Evolutionary conservation across 345 rosid genomes (phyloP), one percentile per base, ranked within the genome.

Genomic region (Brassica juncea): DNA sequence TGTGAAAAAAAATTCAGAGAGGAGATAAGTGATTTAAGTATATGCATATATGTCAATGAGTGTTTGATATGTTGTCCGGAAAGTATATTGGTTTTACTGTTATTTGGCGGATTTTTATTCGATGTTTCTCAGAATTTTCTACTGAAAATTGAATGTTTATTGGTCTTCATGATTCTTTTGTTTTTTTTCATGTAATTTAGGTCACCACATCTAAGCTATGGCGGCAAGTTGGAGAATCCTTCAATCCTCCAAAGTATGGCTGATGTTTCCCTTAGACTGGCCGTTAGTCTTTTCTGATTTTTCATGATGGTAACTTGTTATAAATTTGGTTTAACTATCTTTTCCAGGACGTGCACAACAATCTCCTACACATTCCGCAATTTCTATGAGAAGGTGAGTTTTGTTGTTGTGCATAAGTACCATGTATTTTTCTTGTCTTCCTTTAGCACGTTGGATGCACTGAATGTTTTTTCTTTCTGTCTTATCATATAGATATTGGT

Each of bases 211-310:
- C 87, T 49, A 91, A 90, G 82, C 83, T 86, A 71, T 92, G 98
- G 98, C 87, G 95, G 84, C 92, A 89, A 85, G 91, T 93, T 34
- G 98, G 98, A 80, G 97, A 93, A 80, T 88, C 97, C 70, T 93
- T 93, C 86, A 85, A 54, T 74, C 98, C 98, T 44, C 98, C 97
- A n/a, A 93, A 93, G 98, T 93, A 88, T 84, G 92, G 66, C 57
- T 52, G 19, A 70, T 66, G 11, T 59, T 27, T 0, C 37, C 69
- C 57, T 61, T 80, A 32, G 34, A 66, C 65, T 68, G 55, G 68
- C 39, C 5, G 7, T 71, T 68, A 12, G 57, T 44, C 23, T 67
- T 27, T 49, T 49, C 57, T 14, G 16, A 63, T 65, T 49, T n/a
- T 49, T 52, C 57, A 52, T 52, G 57, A 52, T 52, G 16, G 66